These are phyloP conservation scores for Cryptosporidium ubiquitum DNA, from an alignment of 169 alveolate genomes.

Conservation along the genomic window DNA sequence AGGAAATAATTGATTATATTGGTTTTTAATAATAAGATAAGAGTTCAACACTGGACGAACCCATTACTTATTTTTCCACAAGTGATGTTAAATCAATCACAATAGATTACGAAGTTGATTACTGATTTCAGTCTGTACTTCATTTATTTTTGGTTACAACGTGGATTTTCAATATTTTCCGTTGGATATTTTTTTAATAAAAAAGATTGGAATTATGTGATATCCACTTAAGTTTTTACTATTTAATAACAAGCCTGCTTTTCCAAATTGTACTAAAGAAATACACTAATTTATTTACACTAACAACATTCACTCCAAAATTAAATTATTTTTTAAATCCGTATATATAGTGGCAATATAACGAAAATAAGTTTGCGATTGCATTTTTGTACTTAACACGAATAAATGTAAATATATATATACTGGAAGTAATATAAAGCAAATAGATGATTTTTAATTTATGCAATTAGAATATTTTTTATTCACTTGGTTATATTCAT, in stretches of 20 bases:
- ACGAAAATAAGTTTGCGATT: not conserved
- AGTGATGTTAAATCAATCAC: not conserved
- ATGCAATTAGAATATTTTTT: not conserved
- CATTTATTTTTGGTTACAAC: not conserved
- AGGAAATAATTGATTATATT: conserved; percentile 21
- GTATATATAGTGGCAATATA: not conserved
- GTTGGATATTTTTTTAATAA: not conserved
- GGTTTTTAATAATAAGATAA: not conserved
- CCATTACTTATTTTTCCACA: not conserved
- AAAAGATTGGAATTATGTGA: conserved; percentile 20
- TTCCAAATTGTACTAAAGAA: not conserved
- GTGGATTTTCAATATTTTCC: not conserved
- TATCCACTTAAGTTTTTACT: not conserved
- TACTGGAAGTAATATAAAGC: not conserved
- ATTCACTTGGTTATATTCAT: not conserved
- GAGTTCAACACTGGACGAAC: conserved; percentile 38
- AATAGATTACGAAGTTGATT: not conserved
- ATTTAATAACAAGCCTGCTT: not conserved
- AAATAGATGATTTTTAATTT: not conserved
- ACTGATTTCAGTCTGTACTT: not conserved
- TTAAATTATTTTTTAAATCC: not conserved
- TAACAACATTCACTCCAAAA: not conserved
- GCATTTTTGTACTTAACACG: not conserved
- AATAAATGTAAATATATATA: not conserved
- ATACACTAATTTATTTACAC: not conserved